Evolutionary conservation across 306 rosid genomes (phyloP), one percentile per base, ranked within the genome.

Genomic region (Glycine latifolia): DNA sequence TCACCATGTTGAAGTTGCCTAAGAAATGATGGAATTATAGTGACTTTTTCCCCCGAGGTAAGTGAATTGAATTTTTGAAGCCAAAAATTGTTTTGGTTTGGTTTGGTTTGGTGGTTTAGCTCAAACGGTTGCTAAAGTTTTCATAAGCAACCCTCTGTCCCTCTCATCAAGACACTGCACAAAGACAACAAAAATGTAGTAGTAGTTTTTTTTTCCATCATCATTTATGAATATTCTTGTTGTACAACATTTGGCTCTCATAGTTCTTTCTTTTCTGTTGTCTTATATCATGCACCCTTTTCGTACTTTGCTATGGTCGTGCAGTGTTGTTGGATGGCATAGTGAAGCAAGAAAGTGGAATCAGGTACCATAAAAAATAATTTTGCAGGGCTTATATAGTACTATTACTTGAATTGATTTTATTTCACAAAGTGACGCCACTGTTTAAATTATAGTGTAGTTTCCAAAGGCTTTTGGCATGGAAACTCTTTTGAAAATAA

Each of bases 1-100:
- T 72, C 33, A 72, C 55, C 14, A 44, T 11, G 60, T 53, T 72
- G 70, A 53, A 33, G 65, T 83, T 65, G 5, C 26, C 63, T 60
- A 52, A 35, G 58, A 58, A 10, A 16, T 43, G 66, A 35, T 43
- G 66, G 16, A 78, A n/a, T 60, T 76, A n/a, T 70, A 67, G 37
- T 53, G 75, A 26, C 63, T 63, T 20, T 49, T 26, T 1, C 20
- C 50, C 43, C 63, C 37, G 46, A 31, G 33, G 44, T 52, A 20
- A 63, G 37, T 62, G 46, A 83, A 16, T 17, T 20, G 8, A 53
- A 17, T 44, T 17, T 80, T 46, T 71, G 4, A 37, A 52, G 67
- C 13, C 14, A 65, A 52, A 54, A 17, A 47, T 12, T 35, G 35
- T 82, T 41, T 20, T 12, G 73, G 14, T 46, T 54, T 52, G 73